A percentile compares a stretch with the other conserved stretches of the same genome.
phyloP scores from a whole-genome alignment of 768 basidiomycete genomes.

The Coprinellus aureogranulatus region DNA sequence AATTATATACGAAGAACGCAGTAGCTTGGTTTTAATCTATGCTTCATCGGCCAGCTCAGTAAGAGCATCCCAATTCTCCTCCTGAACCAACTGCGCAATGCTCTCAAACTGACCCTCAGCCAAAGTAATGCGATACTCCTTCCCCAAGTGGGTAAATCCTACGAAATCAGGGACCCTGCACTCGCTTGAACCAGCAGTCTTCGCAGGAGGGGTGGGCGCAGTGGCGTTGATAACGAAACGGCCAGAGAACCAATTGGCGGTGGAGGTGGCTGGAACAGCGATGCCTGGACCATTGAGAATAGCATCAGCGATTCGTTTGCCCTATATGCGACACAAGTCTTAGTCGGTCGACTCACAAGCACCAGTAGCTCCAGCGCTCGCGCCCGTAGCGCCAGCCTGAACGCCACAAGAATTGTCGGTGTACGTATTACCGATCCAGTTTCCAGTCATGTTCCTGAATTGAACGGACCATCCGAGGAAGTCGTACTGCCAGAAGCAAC shows the following conservation, averaged over 20 bases:
- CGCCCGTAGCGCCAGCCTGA: not conserved
- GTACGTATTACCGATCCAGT: not conserved
- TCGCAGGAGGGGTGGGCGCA: not conserved
- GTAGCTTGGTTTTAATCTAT: too few species aligned
- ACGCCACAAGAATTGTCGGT: not conserved
- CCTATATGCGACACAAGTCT: not conserved
- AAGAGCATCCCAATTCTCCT: not conserved
- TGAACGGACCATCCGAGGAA: not conserved
- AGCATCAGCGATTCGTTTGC: not conserved
- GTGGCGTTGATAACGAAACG: not conserved
- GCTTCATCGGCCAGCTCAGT: not conserved
- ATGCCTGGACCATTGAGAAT: not conserved
- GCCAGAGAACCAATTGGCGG: not conserved
- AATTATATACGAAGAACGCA: too few species aligned
- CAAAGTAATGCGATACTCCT: conserved; percentile 11
- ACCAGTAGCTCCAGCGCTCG: not conserved
- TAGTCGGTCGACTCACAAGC: not conserved
- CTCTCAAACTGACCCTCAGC: conserved; percentile 9
- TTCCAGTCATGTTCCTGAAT: not conserved
- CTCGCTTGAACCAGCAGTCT: conserved; percentile 3
- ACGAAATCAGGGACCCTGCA: conserved; percentile 12
- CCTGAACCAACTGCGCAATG: conserved; percentile 2
- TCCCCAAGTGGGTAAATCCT: conserved; percentile 9
- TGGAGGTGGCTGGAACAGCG: not conserved
- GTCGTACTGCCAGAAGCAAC: not conserved